Conservation (phyloP, 257 asterid genomes). For the Euphrasia confusa region DNA sequence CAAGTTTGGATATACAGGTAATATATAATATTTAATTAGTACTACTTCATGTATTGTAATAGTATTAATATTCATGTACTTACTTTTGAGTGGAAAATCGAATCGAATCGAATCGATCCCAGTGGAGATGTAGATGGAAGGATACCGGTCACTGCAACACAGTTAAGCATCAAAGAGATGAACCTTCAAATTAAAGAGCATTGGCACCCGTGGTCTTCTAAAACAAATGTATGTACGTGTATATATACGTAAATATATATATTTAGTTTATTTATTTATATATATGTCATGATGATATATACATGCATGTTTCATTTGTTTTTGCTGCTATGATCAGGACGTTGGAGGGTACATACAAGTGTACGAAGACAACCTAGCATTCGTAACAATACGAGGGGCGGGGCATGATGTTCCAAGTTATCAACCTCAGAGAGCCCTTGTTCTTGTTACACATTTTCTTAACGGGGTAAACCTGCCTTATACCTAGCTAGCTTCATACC, state of each 20-base stretch:
- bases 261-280: too few relatives aligned
- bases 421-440: slow-evolving; percentile 55
- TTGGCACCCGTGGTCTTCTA: slow-evolving; percentile 66
- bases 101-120: slow-evolving; percentile 8
- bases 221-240: slow-evolving; percentile 49
- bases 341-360: slow-evolving; percentile 73
- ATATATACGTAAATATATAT: too few relatives aligned
- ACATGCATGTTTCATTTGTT: too few relatives aligned
- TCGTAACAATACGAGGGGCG: slow-evolving; percentile 72
- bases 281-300: too few relatives aligned
- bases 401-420: slow-evolving; percentile 88
- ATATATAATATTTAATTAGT: too few relatives aligned
- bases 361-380: slow-evolving; percentile 48
- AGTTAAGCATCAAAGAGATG: slow-evolving; percentile 48
- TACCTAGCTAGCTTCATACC: not conserved
- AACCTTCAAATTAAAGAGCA: slow-evolving; percentile 30
- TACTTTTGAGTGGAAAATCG: too few relatives aligned
- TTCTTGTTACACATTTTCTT: slow-evolving; percentile 54
- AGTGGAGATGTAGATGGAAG: slow-evolving; percentile 82
- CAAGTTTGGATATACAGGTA: too few relatives aligned
- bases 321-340: slow-evolving; percentile 17
- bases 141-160: slow-evolving; percentile 69
- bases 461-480: slow-evolving; percentile 43
- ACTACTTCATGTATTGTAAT: too few relatives aligned
- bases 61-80: too few relatives aligned